A percentile compares a stretch with the other conserved stretches of the same genome.
These are phyloP conservation scores for Colletotrichum tropicale DNA, from an alignment of 2,329 filamentous ascomycete genomes.

Conservation along the genomic window DNA sequence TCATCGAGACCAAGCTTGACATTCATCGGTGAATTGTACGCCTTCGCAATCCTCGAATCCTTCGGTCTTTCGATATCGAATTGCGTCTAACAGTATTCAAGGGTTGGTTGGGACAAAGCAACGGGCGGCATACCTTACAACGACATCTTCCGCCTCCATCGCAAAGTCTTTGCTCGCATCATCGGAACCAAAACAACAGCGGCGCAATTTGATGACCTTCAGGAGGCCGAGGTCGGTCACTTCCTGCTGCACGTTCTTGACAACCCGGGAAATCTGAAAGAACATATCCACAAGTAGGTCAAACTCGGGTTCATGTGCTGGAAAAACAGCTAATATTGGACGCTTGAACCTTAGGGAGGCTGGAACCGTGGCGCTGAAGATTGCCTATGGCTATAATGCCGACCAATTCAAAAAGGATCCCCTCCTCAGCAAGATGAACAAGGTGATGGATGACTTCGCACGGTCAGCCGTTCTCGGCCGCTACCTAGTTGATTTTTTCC, in stretches of 20 bases:
- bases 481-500: constrained; percentile 18
- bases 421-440: constrained; percentile 8
- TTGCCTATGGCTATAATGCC: constrained; percentile 18
- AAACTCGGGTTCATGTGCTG: background rate
- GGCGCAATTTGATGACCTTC: constrained; percentile 41
- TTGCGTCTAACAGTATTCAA: background rate
- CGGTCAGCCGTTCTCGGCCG: background rate
- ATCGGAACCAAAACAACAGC: constrained; percentile 45
- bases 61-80: background rate
- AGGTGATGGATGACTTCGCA: constrained; percentile 13
- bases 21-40: constrained; percentile 40
- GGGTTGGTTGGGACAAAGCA: constrained; percentile 39
- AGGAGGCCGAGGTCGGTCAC: constrained; percentile 46
- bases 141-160: constrained; percentile 39
- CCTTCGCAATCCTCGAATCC: background rate
- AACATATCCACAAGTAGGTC: constrained; percentile 43
- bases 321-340: background rate
- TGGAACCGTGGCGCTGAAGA: background rate
- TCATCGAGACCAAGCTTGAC: constrained; percentile 35
- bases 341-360: constrained; percentile 26
- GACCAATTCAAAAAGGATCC: constrained; percentile 11
- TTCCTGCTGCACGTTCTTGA: constrained; percentile 46
- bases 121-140: constrained; percentile 39
- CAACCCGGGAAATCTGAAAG: constrained; percentile 36
- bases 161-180: constrained; percentile 46